Evolutionary conservation across 2,329 filamentous ascomycete genomes (phyloP).

Genomic region (Cylindrodendrum hubeiense): DNA sequence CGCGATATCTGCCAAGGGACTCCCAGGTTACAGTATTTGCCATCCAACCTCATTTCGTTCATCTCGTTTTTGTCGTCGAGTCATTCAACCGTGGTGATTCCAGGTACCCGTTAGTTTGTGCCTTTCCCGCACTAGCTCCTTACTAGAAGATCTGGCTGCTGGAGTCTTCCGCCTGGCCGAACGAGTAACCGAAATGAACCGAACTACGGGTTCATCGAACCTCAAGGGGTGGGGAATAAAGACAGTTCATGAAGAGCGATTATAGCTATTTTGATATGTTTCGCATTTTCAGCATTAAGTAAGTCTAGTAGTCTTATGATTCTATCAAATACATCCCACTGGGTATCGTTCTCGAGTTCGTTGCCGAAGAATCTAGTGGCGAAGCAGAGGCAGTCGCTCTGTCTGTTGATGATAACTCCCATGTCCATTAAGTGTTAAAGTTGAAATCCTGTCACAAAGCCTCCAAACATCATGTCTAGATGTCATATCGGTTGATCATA

Average conservation of each 20-base stretch:
- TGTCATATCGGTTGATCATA: constrained; percentile 17
- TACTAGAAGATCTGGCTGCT: background rate
- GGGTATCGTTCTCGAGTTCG: constrained; percentile 19
- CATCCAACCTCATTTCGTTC: background rate
- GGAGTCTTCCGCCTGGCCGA: background rate
- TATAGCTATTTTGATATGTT: background rate
- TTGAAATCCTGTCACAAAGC: background rate
- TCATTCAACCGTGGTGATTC: background rate
- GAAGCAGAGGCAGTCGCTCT: background rate
- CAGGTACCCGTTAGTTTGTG: background rate
- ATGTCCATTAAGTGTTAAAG: background rate
- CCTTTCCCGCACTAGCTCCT: background rate
- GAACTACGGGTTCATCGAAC: background rate
- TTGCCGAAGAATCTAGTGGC: background rate
- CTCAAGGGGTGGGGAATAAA: background rate
- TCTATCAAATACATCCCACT: constrained; percentile 9
- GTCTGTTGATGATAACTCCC: background rate
- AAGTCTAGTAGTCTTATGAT: background rate
- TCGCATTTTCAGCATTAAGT: background rate
- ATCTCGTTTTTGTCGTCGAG: background rate
- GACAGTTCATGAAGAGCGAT: background rate
- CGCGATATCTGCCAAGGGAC: background rate
- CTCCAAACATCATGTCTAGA: background rate
- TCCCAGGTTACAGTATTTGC: background rate
- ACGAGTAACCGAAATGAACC: background rate